phyloP scores from a whole-genome alignment of 306 rosid species.

The Vigna unguiculata region DNA sequence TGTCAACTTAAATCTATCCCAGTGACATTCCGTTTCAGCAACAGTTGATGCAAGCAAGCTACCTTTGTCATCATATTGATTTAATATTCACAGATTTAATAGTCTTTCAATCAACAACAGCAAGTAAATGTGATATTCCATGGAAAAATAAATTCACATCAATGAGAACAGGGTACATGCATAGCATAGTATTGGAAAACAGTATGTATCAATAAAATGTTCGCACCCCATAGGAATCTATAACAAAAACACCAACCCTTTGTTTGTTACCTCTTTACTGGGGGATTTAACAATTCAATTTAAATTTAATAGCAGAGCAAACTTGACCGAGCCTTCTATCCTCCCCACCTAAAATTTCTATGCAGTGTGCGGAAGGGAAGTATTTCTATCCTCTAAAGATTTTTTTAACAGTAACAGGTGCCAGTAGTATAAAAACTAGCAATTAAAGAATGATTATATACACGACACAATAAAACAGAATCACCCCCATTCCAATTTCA shows the following conservation, averaged over 20 bases:
- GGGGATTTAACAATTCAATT: slow-evolving; percentile 34
- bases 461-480: slow-evolving; percentile 13
- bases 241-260: not conserved
- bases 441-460: slow-evolving; percentile 10
- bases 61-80: slow-evolving; percentile 22
- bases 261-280: not conserved
- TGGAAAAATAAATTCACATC: slow-evolving; percentile 1
- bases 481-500: slow-evolving; percentile 11
- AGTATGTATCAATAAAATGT: not conserved
- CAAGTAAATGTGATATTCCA: not conserved
- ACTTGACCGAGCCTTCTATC: not conserved
- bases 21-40: slow-evolving; percentile 19
- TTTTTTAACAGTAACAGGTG: not conserved
- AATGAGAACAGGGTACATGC: not conserved
- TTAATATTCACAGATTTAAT: not conserved
- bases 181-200: slow-evolving; percentile 11
- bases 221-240: slow-evolving; percentile 30
- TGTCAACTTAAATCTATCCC: not conserved
- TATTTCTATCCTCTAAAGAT: not conserved
- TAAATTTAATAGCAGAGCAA: not conserved
- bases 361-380: not conserved
- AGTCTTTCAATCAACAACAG: slow-evolving; percentile 10
- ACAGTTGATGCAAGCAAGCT: not conserved
- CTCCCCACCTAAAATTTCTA: not conserved
- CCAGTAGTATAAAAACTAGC: slow-evolving; percentile 11